phyloP scores from a whole-genome alignment of 2,329 filamentous ascomycete genomes.

The Aspergillus fischeri region DNA sequence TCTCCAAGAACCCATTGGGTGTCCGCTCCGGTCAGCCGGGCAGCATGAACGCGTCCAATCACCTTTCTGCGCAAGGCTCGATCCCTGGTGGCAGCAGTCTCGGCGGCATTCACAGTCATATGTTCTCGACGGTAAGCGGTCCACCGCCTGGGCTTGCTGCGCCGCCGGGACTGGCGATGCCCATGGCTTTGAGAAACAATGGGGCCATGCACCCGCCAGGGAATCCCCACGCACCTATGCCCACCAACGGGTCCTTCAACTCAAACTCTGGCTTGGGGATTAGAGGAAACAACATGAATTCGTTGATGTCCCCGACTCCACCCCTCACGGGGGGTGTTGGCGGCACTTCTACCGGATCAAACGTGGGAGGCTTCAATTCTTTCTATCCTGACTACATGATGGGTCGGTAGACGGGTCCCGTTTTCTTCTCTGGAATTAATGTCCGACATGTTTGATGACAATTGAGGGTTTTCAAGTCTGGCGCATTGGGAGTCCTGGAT shows the following conservation, averaged over 20 bases:
- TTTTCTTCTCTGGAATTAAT: constrained; percentile 30
- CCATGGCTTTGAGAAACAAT: constrained; percentile 30
- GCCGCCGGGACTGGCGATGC: constrained; percentile 64
- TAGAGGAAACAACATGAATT: constrained; percentile 30
- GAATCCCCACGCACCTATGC: constrained; percentile 26
- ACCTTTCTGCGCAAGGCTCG: constrained; percentile 49
- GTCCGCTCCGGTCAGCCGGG: constrained; percentile 72
- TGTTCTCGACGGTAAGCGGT: constrained; percentile 65
- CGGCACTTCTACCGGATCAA: constrained; percentile 25
- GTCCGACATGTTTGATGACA: constrained; percentile 43
- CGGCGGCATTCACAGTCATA: constrained; percentile 53
- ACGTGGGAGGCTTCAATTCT: constrained; percentile 33
- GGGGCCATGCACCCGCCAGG: constrained; percentile 28
- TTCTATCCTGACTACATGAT: constrained; percentile 48
- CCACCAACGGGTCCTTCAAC: constrained; percentile 30
- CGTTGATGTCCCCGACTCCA: constrained; percentile 29
- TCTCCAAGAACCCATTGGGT: constrained; percentile 94
- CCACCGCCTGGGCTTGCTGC: constrained; percentile 77
- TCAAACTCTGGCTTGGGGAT: constrained; percentile 38
- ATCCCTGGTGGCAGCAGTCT: constrained; percentile 55
- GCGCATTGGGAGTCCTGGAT: constrained; percentile 36
- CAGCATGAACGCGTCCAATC: constrained; percentile 48
- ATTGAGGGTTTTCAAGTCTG: constrained; percentile 31
- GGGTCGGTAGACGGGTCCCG: constrained; percentile 36
- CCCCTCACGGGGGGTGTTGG: constrained; percentile 25